A percentile compares a stretch with the other conserved stretches of the same genome.
phyloP scores from a whole-genome alignment of 83 land plant genomes.

The Picea engelmannii region DNA sequence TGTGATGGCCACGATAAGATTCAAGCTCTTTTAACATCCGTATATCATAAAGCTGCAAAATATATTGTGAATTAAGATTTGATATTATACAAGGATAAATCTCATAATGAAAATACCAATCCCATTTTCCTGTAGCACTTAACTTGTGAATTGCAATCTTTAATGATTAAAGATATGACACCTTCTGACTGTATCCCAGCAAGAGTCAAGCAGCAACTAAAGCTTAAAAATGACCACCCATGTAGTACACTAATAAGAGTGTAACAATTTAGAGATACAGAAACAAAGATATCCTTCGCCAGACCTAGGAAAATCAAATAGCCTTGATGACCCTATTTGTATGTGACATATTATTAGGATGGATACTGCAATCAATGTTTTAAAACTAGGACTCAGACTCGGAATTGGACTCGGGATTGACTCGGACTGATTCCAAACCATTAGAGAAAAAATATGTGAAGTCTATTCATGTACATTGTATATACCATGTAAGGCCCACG shows the following conservation, averaged over 20 bases:
- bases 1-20: slow-evolving; percentile 94
- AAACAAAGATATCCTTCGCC: too few species aligned
- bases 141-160: not conserved
- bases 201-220: not conserved
- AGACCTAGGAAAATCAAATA: not conserved
- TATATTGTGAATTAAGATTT: too few species aligned
- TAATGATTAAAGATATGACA: too few species aligned
- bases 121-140: not conserved
- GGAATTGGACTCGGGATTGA: too few species aligned
- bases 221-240: not conserved
- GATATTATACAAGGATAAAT: too few species aligned
- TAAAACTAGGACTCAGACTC: too few species aligned
- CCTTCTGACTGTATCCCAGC: not conserved
- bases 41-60: slow-evolving; percentile 91
- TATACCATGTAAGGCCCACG: too few species aligned
- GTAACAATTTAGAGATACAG: not conserved
- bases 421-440: too few species aligned
- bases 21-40: slow-evolving; percentile 97
- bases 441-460: too few species aligned
- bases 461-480: too few species aligned
- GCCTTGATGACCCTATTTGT: not conserved
- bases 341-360: not conserved
- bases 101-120: not conserved
- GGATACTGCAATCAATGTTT: not conserved
- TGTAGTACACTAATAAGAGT: not conserved